A percentile compares a stretch with the other conserved stretches of the same genome.
Evolutionary conservation across 1,284 basidiomycete species (phyloP).

Genomic region (Ustilago loliicola): DNA sequence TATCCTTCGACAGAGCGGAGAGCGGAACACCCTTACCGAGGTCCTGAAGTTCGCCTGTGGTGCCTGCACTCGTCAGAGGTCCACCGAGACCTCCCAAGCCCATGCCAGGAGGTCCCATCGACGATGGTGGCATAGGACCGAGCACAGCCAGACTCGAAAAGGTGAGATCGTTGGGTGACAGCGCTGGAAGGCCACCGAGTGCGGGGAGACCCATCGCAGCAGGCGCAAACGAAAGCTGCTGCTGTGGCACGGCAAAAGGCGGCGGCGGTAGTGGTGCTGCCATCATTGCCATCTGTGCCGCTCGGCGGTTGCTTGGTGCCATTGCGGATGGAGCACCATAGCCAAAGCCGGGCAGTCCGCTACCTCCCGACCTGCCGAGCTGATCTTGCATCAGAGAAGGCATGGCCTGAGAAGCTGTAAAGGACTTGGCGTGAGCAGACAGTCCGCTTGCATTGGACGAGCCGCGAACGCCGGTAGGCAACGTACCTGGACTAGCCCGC

Average conservation of each 20-base stretch:
- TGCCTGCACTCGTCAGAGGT: constrained; percentile 19
- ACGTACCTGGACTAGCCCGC: constrained; percentile 48
- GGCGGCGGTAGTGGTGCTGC: constrained; percentile 1
- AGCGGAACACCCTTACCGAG: constrained; percentile 91
- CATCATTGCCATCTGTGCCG: constrained; percentile 18
- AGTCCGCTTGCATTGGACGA: constrained; percentile 14
- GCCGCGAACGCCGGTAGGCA: constrained; percentile 26
- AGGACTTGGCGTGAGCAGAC: constrained; percentile 45
- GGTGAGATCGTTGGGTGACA: constrained; percentile 35
- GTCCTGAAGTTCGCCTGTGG: constrained; percentile 72
- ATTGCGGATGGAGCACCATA: constrained; percentile 7
- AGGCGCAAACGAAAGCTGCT: constrained; percentile 14
- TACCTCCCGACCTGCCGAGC: background rate
- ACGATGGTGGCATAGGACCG: constrained; percentile 53
- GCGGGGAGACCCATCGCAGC: constrained; percentile 12
- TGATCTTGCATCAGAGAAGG: constrained; percentile 15
- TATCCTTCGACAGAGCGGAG: constrained; percentile 81
- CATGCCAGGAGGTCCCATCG: constrained; percentile 31
- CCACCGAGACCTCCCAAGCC: constrained; percentile 19
- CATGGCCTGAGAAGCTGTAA: constrained; percentile 28
- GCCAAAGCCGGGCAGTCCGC: constrained; percentile 10
- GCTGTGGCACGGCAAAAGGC: constrained; percentile 23
- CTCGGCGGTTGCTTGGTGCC: constrained; percentile 11
- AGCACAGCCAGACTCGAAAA: constrained; percentile 53
- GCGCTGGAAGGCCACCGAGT: background rate